These are phyloP conservation scores for Xylariaceae sp. DNA, from an alignment of 2,329 filamentous ascomycete genomes.

Conservation along the genomic window DNA sequence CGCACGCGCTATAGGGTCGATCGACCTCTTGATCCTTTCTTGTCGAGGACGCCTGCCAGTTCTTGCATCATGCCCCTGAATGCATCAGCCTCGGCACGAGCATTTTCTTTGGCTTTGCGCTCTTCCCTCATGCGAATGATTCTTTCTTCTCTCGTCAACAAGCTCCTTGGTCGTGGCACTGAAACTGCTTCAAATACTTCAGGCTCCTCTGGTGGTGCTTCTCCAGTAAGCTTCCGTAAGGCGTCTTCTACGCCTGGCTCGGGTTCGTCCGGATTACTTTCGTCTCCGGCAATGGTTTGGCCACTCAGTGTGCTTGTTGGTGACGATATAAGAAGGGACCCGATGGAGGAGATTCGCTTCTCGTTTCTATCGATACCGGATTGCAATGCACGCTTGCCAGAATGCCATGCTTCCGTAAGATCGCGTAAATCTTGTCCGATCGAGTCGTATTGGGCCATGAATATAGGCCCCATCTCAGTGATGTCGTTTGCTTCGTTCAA, in stretches of 20 bases:
- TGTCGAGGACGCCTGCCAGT: constrained; percentile 79
- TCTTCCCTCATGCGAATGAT: constrained; percentile 86
- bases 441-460: constrained; percentile 89
- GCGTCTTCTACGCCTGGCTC: constrained; percentile 53
- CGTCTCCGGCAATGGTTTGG: constrained; percentile 55
- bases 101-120: constrained; percentile 64
- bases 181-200: constrained; percentile 92
- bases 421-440: constrained; percentile 82
- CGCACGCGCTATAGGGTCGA: constrained; percentile 22
- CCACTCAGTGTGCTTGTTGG: constrained; percentile 62
- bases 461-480: constrained; percentile 66
- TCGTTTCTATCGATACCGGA: constrained; percentile 78
- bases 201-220: constrained; percentile 57
- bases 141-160: constrained; percentile 78
- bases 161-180: constrained; percentile 62
- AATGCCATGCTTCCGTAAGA: constrained; percentile 79
- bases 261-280: constrained; percentile 51
- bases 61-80: constrained; percentile 88
- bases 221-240: constrained; percentile 72
- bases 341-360: constrained; percentile 60
- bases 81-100: constrained; percentile 70
- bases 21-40: constrained; percentile 36
- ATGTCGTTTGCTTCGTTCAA: constrained; percentile 69
- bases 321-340: constrained; percentile 46
- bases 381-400: constrained; percentile 76